Conservation (phyloP, 768 basidiomycete genomes). For the Artomyces pyxidatus region DNA sequence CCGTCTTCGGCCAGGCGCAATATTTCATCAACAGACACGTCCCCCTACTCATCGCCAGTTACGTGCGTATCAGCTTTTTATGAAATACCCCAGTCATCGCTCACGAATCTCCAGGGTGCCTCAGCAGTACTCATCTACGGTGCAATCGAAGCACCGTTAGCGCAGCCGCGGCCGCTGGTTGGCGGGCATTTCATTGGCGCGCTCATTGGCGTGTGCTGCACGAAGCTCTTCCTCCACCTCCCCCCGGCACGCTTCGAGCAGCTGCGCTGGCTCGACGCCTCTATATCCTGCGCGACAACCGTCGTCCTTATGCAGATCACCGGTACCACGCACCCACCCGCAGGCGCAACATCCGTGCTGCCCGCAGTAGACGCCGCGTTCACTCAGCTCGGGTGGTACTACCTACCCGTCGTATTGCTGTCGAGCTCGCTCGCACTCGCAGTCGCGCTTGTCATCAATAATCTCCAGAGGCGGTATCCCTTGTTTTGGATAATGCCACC, state of each 20-base stretch:
- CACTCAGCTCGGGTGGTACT: conserved; percentile 35
- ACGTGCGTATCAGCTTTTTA: conserved; percentile 26
- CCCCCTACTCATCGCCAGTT: conserved; percentile 40
- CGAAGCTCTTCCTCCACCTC: conserved; percentile 41
- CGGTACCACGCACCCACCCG: conserved; percentile 45
- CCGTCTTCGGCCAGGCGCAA: conserved; percentile 37
- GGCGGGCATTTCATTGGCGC: conserved; percentile 46
- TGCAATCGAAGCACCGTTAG: conserved; percentile 41
- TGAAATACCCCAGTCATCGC: not conserved
- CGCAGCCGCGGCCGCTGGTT: conserved; percentile 43
- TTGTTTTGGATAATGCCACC: conserved; percentile 35
- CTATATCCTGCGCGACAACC: conserved; percentile 29
- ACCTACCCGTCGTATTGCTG: conserved; percentile 43
- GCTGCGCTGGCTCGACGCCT: conserved; percentile 42
- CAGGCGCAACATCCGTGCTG: conserved; percentile 49
- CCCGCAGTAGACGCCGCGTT: conserved; percentile 33
- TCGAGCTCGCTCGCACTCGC: conserved; percentile 35
- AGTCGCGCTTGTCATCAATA: conserved; percentile 41
- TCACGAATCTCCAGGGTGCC: conserved; percentile 35
- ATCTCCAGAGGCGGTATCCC: conserved; percentile 44
- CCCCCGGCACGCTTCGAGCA: conserved; percentile 34
- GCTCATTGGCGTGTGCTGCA: conserved; percentile 39
- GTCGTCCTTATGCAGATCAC: conserved; percentile 45
- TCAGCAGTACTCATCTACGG: conserved; percentile 49
- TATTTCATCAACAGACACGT: conserved; percentile 40